Evolutionary conservation across 2,329 filamentous ascomycete genomes (phyloP), one percentile per base, ranked within the genome.

Genomic region (Didymella lethalis): DNA sequence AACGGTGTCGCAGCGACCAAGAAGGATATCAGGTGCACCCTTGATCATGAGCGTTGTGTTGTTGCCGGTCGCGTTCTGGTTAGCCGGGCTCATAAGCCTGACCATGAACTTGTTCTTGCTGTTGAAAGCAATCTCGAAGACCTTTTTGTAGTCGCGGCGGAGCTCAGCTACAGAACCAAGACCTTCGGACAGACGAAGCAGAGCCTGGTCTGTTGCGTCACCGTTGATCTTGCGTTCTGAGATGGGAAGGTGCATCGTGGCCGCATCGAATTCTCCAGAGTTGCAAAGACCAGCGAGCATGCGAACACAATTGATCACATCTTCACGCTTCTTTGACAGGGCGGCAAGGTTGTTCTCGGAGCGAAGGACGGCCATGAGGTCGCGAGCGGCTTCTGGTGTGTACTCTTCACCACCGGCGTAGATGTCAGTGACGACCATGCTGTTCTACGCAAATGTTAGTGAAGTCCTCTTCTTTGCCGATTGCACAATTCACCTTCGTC

Each of bases 61-160:
- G 44, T 68, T 69, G 34, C 60, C 57, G 4, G 64, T 67, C 46
- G 66, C 71, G 29, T 78, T 71, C 67, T 64, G 72, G 62, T 57
- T 64, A 59, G 56, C 66, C 64, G 70, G 72, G 11, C 80, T 80
- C 48, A 89, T 84, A 0, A 88, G 83, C 32, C 86, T 83, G 54
- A 93, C 85, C 86, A 92, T 93, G 72, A 88, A 93, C 76, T 93
- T 93, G 78, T 92, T 93, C 80, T 91, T 91, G 77, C 88, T 91
- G 78, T 93, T 93, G 75, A 93, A 93, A 0, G 88, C 85, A 28
- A 78, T 72, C 49, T 75, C 73, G 65, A 87, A 92, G 2, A 85
- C 83, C 51, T 85, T 87, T 50, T 84, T 83, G 88, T 89, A 92
- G 62, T 83, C 80, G 14, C 82, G 80, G 7, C 87, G 84, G 5